Base-by-base conservation (phyloP, 2,329 filamentous ascomycete species). In the Parafenestella ontariensis region DNA sequence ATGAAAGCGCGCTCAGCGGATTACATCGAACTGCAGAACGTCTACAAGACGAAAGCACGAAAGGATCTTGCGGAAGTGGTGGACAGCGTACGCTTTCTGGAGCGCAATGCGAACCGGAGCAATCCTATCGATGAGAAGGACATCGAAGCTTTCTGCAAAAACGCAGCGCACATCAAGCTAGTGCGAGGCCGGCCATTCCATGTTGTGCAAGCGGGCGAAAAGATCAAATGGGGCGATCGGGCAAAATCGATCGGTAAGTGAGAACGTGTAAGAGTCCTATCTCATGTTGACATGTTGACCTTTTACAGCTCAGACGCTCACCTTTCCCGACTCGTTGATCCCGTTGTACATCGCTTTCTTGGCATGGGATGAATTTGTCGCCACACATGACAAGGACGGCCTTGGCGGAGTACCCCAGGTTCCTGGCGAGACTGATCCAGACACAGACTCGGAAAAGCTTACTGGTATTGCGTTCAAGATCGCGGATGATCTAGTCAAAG, bases 1-100 rank as follows among this genome's bases (percentile, higher is more conserved):
- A 99, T 99, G 95, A 99, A 99, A 79, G 92, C 95, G 2, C 86
- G 94, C 71, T 96, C 93, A 3, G 86, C 83, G 51, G 89, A 96
- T 58, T 99, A 99, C 78, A 89, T 99, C 62, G 83, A 88, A 66
- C 83, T 99, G 11, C 95, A 98, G 73, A 94, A 90, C 66, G 86
- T 98, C 55, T 99, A 98, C 85, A 97, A 96, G 77, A 77, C 82
- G 20, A 96, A 96, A 76, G 92, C 95, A 39, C 87, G 89, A 29
- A 80, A 85, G 68, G 95, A 99, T 68, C 80, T 88, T 13, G 84
- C 85, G 26, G 89, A 96, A 74, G 89, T 98, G 2, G 78, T 92
- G 2, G 77, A 81, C 11, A 85, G 77, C 11, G 87, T 92, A 37
- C 86, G 85, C 42, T 75, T 79, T 29, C 69, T 83, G 9, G 85